phyloP scores from a whole-genome alignment of 257 asterid genomes.

The Rauvolfia tetraphylla region DNA sequence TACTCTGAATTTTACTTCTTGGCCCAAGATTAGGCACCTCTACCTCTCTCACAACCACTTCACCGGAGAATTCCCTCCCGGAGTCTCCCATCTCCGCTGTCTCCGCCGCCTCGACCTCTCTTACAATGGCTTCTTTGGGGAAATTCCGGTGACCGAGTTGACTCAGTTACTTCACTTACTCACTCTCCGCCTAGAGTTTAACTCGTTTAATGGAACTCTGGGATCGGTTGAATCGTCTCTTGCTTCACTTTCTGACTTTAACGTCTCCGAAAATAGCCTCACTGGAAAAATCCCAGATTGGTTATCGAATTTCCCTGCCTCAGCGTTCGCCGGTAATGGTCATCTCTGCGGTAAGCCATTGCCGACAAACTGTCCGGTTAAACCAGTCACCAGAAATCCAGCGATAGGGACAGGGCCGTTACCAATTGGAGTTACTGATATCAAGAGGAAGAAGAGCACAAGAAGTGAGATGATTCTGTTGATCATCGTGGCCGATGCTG shows the following conservation, averaged over 20 bases:
- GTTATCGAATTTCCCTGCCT: conserved; percentile 30
- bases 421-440: conserved; percentile 18
- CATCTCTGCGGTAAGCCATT: conserved; percentile 37
- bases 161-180: conserved; percentile 27
- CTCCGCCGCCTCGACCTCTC: conserved; percentile 37
- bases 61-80: conserved; percentile 26
- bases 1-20: conserved; percentile 19
- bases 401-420: conserved; percentile 10
- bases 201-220: conserved; percentile 28
- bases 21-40: conserved; percentile 30
- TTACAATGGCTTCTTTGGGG: conserved; percentile 24
- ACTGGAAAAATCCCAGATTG: conserved; percentile 27
- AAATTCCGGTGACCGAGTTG: conserved; percentile 30
- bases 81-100: conserved; percentile 15
- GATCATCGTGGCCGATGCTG: conserved; percentile 26
- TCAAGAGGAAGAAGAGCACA: conserved; percentile 20
- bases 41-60: conserved; percentile 35
- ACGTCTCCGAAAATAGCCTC: conserved; percentile 28
- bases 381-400: conserved; percentile 11
- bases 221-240: conserved; percentile 1
- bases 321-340: conserved; percentile 29
- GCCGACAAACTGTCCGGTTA: conserved; percentile 12
- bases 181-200: conserved; percentile 33
- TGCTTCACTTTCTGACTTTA: conserved; percentile 16
- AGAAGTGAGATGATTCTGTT: conserved; percentile 13